Base-by-base conservation (phyloP, 352 stramenopile genomes). In the Globisporangium cystogenes region DNA sequence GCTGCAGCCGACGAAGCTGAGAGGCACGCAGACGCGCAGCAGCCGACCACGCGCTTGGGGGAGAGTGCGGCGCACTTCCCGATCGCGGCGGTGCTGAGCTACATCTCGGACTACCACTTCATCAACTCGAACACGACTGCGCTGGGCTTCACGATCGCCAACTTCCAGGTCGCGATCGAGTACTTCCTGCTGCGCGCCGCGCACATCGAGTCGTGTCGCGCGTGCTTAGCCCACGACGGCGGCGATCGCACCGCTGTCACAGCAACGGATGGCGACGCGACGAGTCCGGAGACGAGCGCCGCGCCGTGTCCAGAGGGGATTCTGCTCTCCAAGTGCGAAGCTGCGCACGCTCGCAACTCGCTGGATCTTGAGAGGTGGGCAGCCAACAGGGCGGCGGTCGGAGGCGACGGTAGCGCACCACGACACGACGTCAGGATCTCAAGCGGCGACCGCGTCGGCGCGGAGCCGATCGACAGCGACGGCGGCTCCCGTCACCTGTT, bases 111-210 rank as follows among this genome's bases (percentile, higher is more conserved):
- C 37, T 93, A 86, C 51, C 82, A 90, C 43, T 90, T 93, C 51
- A 87, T 93, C 65, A 89, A 90, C 61, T 89, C 79, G 11, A 89
- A 86, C 54, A 87, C 77, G 8, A 88, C 82, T 11, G 79, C 77
- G 15, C 52, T 93, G 16, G 82, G 82, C 23, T 93, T 88, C 54
- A 88, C 77, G 41, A 70, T 90, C 24, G 82, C 79, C 10, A 93
- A 85, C 36, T 93, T 90, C 43, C 77, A 90, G 63, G 80, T 93
- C 29, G 82, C 77, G 8, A 50, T 88, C 29, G 76, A 90, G 53
- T 90, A 78, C 59, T 88, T 90, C n/a, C 37, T 89, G 18, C 62
- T 86, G 62, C 74, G 70, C 23, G 74, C 63, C 4, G 41, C 55
- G 7, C 62, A 69, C 36, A 20, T 62, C 0, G 43, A 58, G 27